Base-by-base conservation (phyloP, 73 alveolate genomes). In the Paramecium primaurelia region DNA sequence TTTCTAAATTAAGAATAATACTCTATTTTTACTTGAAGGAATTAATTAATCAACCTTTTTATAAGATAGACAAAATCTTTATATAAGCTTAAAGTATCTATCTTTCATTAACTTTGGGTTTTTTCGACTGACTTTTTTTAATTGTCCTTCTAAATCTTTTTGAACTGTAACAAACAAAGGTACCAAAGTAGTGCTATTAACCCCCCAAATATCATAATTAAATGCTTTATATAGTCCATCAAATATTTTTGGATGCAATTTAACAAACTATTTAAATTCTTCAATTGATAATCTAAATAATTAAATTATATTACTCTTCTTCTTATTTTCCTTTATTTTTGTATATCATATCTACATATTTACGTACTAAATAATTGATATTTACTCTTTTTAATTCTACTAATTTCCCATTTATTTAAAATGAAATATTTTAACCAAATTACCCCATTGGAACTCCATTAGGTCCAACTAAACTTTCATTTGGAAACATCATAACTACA, bases 171-270 rank as follows among this genome's bases (percentile, higher is more conserved):
- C 37, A 75, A 75, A 37, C 14, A 37, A 16, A 34, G 88, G 88
- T 75, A 75, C 60, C 2, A 22, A 12, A 22, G 58, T 75, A 32
- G 30, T 45, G 16, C 14, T 34, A 75, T 75, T 45, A 6, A 75
- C 49, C 4, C 88, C 88, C 88, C 88, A 75, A 75, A 75, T 75
- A 40, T 75, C 88, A 75, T 37, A 75, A 75, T 75, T 75, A 10
- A 75, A 75, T 34, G 88, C 88, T 11, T 75, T 75, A 37, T 75
- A 75, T n/a, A 75, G 34, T 2, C 88, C 88, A 75, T 75, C 60
- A 75, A 75, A 75, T 30, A 75, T 75, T 38, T 75, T 75, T n/a
- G 88, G 88, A 38, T 75, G 88, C 18, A 34, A 34, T 22, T 75
- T 30, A 37, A 75, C 88, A 75, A 75, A 75, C 26, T 75, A 75